Conservation (phyloP, 2,329 filamentous ascomycete genomes). For the Stagonosporopsis rhizophila region DNA sequence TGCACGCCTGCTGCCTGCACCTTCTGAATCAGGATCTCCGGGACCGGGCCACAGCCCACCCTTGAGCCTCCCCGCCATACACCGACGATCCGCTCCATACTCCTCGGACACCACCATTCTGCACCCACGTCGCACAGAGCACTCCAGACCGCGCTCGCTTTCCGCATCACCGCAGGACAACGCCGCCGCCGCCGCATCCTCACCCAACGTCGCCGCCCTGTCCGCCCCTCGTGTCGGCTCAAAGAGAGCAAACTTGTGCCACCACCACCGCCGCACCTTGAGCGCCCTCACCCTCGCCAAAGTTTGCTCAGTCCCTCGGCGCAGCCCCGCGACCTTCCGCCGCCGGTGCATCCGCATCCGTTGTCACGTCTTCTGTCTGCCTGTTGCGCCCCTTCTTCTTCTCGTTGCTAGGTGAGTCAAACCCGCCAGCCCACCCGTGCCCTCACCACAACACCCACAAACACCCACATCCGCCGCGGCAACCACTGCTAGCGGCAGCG, state of each 20-base stretch:
- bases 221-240: conserved; percentile 30
- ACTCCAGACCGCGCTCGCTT: conserved; percentile 22
- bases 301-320: conserved; percentile 35
- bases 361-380: background rate
- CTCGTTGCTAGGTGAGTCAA: conserved; percentile 45
- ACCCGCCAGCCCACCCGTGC: conserved; percentile 9
- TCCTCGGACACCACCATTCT: conserved; percentile 29
- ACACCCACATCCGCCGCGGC: conserved; percentile 12
- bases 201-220: conserved; percentile 4
- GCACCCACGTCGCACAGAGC: conserved; percentile 22
- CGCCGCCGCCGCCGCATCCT: conserved; percentile 11
- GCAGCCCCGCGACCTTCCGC: background rate
- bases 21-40: conserved; percentile 12
- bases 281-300: conserved; percentile 19
- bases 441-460: conserved; percentile 11
- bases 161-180: conserved; percentile 11
- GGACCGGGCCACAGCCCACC: conserved; percentile 29
- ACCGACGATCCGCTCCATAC: conserved; percentile 30
- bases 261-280: conserved; percentile 30
- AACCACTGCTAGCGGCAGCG: conserved; percentile 21
- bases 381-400: conserved; percentile 9
- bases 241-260: conserved; percentile 39
- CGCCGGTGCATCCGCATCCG: background rate
- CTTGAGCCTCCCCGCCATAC: conserved; percentile 37
- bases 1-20: conserved; percentile 8